A percentile compares a stretch with the other conserved stretches of the same genome.
phyloP scores from a whole-genome alignment of 768 basidiomycete species.

The Mycena filopes region DNA sequence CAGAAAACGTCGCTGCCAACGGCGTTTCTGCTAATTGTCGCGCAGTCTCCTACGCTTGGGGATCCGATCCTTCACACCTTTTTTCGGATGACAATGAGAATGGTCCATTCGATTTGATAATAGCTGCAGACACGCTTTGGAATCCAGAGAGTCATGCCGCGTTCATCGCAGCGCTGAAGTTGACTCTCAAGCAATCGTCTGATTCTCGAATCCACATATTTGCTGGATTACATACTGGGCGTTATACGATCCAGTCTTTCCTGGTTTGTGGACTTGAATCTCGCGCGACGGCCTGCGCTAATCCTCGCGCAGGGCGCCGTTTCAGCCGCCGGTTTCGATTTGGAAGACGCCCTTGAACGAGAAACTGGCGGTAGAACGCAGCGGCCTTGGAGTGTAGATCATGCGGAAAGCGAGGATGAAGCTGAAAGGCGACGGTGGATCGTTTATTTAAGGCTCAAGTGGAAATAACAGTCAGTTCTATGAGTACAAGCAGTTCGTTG shows the following conservation, averaged over 20 bases:
- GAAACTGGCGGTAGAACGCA: conserved; percentile 50
- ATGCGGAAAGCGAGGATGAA: conserved; percentile 69
- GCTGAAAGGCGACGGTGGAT: conserved; percentile 77
- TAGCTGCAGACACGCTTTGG: conserved; percentile 86
- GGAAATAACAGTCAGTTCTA: conserved; percentile 44
- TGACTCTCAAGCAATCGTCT: conserved; percentile 54
- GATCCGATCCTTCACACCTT: conserved; percentile 53
- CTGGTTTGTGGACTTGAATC: conserved; percentile 38
- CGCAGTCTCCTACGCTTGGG: conserved; percentile 74
- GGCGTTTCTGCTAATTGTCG: conserved; percentile 57
- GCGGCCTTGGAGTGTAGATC: conserved; percentile 63
- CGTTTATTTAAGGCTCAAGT: conserved; percentile 70
- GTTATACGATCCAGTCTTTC: conserved; percentile 77
- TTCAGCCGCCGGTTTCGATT: conserved; percentile 51
- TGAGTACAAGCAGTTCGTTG: too few relatives aligned
- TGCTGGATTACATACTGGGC: conserved; percentile 80
- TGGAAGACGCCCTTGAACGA: conserved; percentile 60
- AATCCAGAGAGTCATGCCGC: conserved; percentile 67
- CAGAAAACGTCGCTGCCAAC: conserved; percentile 67
- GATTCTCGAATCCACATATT: conserved; percentile 70
- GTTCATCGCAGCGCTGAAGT: conserved; percentile 63
- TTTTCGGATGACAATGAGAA: conserved; percentile 36
- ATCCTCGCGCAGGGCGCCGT: conserved; percentile 38
- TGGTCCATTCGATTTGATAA: conserved; percentile 67
- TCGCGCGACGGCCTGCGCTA: background rate